Base-by-base conservation (phyloP, 306 rosid species). In the Cucumis cinereus region DNA sequence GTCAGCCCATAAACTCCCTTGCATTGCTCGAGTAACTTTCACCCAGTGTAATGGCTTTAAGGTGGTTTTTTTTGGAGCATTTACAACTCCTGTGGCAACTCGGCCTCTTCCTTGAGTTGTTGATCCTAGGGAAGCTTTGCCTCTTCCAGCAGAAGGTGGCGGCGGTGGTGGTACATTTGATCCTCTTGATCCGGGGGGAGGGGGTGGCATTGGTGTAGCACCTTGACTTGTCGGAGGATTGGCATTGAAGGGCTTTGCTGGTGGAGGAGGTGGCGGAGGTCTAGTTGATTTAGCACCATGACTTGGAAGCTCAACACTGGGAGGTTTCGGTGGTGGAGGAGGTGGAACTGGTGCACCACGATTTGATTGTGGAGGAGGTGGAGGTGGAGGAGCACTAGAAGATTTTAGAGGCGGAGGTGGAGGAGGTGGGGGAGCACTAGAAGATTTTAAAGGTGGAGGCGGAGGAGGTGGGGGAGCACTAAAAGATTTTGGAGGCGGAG, bases 1-100 rank as follows among this genome's bases (percentile, higher is more conserved):
- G 83, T 94, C 98, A 63, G 90, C 98, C 98, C 98, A 94, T 73
- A 94, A 79, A 84, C 98, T 94, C 74, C 97, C 98, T 80, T 93
- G 85, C 83, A 86, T 14, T 80, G 96, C 93, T 77, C 98, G 87
- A 47, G 96, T 87, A 78, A 93, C 97, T 84, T 94, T 94, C 64
- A 91, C 97, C 98, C 98, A 94, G 72, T 94, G 98, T 58, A 94
- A 73, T 60, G 97, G 96, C 86, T 90, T 94, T 63, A 94, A 83
- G 6, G 88, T 76, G 86, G 81, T 73, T 83, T 85, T 94, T 83
- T 94, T 91, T 10, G 92, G 94, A 70, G 93, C 85, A 87, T 7
- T 85, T 74, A 73, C 77, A 59, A 74, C 76, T 54, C 79, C 85
- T 49, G 82, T 73, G 80, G 81, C 75, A 63, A 81, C 92, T 76